Evolutionary conservation across 139 green algal species (phyloP).

Genomic region (Coelastrella sp.): DNA sequence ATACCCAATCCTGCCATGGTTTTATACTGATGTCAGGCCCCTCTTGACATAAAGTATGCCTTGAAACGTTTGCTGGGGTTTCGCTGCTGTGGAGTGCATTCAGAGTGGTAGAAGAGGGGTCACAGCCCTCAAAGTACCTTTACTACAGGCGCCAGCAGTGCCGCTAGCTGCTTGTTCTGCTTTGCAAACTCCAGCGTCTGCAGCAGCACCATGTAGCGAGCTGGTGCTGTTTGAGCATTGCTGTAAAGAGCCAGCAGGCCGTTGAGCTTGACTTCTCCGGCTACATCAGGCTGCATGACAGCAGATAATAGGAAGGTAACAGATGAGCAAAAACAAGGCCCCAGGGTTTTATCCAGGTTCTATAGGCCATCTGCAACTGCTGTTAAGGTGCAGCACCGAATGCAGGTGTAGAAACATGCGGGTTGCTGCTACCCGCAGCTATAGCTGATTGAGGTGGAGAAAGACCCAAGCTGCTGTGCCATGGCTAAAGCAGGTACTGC

Average conservation of each 20-base stretch:
- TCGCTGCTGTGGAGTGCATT: no score
- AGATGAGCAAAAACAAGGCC: neutral
- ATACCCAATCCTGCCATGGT: no score
- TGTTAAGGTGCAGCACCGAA: neutral
- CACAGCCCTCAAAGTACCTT: neutral
- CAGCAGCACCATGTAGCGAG: conserved; percentile 44
- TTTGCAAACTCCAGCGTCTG: conserved; percentile 45
- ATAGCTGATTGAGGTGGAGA: no score
- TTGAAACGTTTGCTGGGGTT: no score
- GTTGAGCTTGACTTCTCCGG: conserved; percentile 43
- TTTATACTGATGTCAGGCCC: no score
- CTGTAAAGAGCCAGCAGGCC: conserved; percentile 43
- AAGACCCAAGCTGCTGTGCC: no score
- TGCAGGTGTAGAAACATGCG: neutral
- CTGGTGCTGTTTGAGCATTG: conserved; percentile 14
- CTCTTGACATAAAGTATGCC: no score
- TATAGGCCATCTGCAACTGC: no score
- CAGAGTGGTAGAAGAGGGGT: no score
- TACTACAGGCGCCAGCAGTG: conserved; percentile 34
- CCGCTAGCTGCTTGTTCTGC: conserved; percentile 46
- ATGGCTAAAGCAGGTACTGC: no score
- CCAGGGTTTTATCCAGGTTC: no score
- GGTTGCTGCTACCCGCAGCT: neutral
- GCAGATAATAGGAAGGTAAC: neutral
- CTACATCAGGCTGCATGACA: conserved; percentile 37